phyloP scores from a whole-genome alignment of 2,329 filamentous ascomycete genomes.

The Colletotrichum siamense region DNA sequence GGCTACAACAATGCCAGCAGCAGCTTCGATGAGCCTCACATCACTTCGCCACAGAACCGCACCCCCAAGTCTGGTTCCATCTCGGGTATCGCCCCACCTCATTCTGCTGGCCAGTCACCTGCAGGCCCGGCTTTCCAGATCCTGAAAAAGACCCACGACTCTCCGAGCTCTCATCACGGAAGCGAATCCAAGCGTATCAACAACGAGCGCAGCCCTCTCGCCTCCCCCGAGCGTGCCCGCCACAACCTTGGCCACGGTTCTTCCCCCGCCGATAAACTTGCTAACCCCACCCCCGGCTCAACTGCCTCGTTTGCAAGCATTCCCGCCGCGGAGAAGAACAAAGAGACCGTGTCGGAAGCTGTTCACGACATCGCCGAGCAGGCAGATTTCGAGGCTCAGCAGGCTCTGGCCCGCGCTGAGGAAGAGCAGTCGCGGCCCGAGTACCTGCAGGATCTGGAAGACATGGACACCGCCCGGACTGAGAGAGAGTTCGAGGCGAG shows the following conservation, averaged over 20 bases:
- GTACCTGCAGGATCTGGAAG: conserved; percentile 54
- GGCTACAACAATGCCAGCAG: conserved; percentile 30
- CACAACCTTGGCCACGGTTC: conserved; percentile 39
- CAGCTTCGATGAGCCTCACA: conserved; percentile 43
- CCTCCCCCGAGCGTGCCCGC: conserved; percentile 51
- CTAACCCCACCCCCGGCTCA: conserved; percentile 23
- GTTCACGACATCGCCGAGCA: conserved; percentile 67
- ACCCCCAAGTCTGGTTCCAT: conserved; percentile 45
- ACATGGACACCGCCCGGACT: conserved; percentile 56
- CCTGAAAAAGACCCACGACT: conserved; percentile 52
- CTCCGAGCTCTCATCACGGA: conserved; percentile 39
- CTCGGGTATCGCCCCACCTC: conserved; percentile 30
- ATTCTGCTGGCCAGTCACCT: conserved; percentile 32
- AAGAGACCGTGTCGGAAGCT: conserved; percentile 75
- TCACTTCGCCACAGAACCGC: conserved; percentile 47
- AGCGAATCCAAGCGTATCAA: conserved; percentile 46
- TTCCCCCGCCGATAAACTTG: conserved; percentile 26
- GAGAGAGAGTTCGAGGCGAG: conserved; percentile 59
- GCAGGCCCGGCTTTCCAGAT: conserved; percentile 49
- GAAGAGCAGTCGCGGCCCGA: conserved; percentile 68
- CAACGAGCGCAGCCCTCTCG: conserved; percentile 47
- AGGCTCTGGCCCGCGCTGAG: conserved; percentile 65
- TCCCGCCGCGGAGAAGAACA: conserved; percentile 38
- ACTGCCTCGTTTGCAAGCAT: conserved; percentile 19
- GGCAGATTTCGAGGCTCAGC: conserved; percentile 62